Conservation (phyloP, 306 rosid species). For the Lablab purpureus region DNA sequence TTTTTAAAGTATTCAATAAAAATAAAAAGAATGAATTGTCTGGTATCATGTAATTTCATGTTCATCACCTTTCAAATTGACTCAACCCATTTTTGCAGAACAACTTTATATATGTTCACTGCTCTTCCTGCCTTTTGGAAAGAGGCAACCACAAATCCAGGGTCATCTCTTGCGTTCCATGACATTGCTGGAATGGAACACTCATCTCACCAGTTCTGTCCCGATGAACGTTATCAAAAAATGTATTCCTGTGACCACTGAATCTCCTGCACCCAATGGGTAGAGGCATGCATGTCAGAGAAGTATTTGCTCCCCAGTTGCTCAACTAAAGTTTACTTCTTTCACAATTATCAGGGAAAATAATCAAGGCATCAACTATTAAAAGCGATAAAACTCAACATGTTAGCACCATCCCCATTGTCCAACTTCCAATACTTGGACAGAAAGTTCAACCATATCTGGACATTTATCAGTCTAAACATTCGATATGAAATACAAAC, state of each 20-base stretch:
- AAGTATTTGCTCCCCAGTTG: neutral
- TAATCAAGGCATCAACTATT: slow-evolving; percentile 6
- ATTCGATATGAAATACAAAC: slow-evolving; percentile 26
- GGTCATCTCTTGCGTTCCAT: slow-evolving; percentile 75
- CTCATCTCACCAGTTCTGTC: slow-evolving; percentile 70
- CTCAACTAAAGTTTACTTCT: neutral
- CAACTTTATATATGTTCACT: no score
- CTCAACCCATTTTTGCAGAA: no score
- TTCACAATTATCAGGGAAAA: neutral
- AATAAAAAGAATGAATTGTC: no score
- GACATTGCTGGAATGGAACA: slow-evolving; percentile 78
- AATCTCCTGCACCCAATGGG: slow-evolving; percentile 63
- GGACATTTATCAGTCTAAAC: slow-evolving; percentile 3
- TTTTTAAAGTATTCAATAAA: no score
- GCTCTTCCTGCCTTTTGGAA: slow-evolving; percentile 60
- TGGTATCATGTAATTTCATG: no score
- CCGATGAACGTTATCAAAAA: slow-evolving; percentile 56
- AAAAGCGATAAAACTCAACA: neutral
- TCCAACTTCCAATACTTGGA: neutral
- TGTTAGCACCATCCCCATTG: neutral
- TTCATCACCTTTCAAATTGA: no score
- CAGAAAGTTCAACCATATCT: neutral
- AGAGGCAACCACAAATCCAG: slow-evolving; percentile 73
- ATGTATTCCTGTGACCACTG: slow-evolving; percentile 63
- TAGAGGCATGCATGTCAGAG: slow-evolving; percentile 2